phyloP scores from a whole-genome alignment of 495 filamentous ascomycete species.

The Xanthoparmelia taractica region DNA sequence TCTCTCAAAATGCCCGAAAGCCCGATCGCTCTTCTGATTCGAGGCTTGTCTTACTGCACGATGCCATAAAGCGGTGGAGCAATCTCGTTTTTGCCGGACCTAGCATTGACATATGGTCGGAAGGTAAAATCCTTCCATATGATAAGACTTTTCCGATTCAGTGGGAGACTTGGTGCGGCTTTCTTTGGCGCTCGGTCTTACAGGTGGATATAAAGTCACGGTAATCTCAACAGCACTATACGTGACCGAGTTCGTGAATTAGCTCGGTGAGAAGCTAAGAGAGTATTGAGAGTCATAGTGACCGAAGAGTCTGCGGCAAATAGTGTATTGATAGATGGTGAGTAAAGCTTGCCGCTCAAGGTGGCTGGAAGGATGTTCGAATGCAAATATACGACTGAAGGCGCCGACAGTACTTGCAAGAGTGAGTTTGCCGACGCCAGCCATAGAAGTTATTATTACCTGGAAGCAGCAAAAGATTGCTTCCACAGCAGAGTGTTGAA shows the following conservation, averaged over 20 bases:
- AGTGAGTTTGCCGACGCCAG: background rate
- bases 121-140: no score
- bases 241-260: background rate
- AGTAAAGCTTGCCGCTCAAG: background rate
- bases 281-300: background rate
- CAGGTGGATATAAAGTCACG: background rate
- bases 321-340: background rate
- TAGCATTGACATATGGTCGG: no score
- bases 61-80: no score
- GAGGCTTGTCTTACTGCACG: no score
- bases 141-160: no score
- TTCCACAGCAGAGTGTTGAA: background rate
- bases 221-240: background rate
- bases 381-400: background rate
- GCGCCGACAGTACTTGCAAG: background rate
- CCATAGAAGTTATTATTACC: background rate
- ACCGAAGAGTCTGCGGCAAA: background rate
- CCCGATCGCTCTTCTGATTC: background rate
- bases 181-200: background rate
- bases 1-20: background rate
- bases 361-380: background rate
- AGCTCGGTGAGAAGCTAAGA: background rate
- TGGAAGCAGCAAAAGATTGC: background rate
- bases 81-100: no score
- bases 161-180: no score